Conservation (phyloP, 2,329 filamentous ascomycete genomes). For the Myotisia sp. region DNA sequence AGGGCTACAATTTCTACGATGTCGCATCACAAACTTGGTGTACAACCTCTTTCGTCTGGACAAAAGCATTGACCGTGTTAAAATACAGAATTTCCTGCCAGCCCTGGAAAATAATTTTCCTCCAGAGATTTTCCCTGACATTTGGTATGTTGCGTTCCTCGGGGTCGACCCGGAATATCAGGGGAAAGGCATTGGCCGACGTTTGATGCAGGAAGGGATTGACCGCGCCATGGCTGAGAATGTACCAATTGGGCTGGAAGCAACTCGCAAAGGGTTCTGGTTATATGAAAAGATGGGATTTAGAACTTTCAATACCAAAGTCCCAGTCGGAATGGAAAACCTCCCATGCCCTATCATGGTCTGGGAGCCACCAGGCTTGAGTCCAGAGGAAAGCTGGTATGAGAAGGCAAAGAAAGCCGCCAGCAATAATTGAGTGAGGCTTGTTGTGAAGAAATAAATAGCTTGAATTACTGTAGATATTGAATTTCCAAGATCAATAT, state of each 20-base stretch:
- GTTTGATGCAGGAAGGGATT: slow-evolving; percentile 13
- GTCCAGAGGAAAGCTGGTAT: slow-evolving; percentile 6
- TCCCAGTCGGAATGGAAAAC: slow-evolving; percentile 5
- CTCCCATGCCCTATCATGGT: slow-evolving; percentile 5
- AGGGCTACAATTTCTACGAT: background rate
- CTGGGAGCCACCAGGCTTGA: slow-evolving; percentile 5
- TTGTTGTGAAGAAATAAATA: too few species aligned
- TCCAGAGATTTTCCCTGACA: slow-evolving; percentile 10
- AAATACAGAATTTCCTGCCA: background rate
- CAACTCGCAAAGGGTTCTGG: slow-evolving; percentile 11
- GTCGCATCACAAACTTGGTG: background rate
- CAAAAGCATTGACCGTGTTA: background rate
- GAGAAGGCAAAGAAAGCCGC: slow-evolving; percentile 1
- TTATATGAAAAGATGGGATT: slow-evolving; percentile 17
- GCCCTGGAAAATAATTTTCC: slow-evolving; percentile 6
- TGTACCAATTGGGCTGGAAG: slow-evolving; percentile 14
- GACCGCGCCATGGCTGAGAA: slow-evolving; percentile 11
- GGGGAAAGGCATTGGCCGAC: slow-evolving; percentile 14
- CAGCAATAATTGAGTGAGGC: too few species aligned
- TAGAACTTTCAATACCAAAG: slow-evolving; percentile 7
- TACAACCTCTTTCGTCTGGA: slow-evolving; percentile 10
- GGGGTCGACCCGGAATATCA: slow-evolving; percentile 15
- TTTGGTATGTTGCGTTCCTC: slow-evolving; percentile 16
- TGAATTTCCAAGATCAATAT: too few species aligned
- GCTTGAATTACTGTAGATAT: too few species aligned